A percentile compares a stretch with the other conserved stretches of the same genome.
These are phyloP conservation scores for Stagonosporopsis chrysanthemi DNA, from an alignment of 2,329 filamentous ascomycete genomes.

Conservation along the genomic window DNA sequence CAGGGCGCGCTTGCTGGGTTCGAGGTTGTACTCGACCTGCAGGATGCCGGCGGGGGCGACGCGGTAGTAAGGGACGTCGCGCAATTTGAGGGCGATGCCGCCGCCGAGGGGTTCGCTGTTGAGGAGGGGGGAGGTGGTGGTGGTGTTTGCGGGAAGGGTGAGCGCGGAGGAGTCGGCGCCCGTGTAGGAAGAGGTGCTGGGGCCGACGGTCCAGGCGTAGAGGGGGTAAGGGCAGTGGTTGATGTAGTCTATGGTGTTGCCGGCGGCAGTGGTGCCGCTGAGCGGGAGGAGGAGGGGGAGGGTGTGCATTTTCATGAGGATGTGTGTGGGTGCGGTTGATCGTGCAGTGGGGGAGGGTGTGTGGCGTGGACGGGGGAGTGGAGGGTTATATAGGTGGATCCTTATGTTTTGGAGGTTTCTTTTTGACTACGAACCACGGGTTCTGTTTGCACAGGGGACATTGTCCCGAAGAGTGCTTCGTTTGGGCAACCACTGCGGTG, in stretches of 20 bases:
- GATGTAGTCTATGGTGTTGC: conserved; percentile 28
- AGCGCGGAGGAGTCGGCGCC: conserved; percentile 18
- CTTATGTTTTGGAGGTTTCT: no score
- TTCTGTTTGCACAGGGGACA: background rate
- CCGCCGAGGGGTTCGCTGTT: no score
- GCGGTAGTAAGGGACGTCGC: no score
- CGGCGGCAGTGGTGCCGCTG: conserved; percentile 6
- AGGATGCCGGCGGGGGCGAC: conserved; percentile 30
- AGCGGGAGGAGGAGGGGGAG: background rate
- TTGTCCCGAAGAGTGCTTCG: background rate
- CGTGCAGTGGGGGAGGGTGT: background rate
- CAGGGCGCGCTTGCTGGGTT: conserved; percentile 11
- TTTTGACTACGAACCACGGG: background rate
- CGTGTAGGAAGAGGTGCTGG: background rate
- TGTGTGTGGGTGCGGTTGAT: no score
- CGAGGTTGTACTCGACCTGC: conserved; percentile 34
- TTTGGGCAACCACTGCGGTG: background rate
- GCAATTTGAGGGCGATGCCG: no score
- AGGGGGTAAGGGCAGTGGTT: conserved; percentile 15
- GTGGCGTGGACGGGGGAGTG: background rate
- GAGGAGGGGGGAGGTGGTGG: no score
- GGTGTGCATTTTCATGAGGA: no score
- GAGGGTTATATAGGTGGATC: background rate
- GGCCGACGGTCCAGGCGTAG: conserved; percentile 33
- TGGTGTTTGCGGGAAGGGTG: conserved; percentile 18